A percentile compares a stretch with the other conserved stretches of the same genome.
phyloP scores from a whole-genome alignment of 495 filamentous ascomycete genomes.

The Niebla homalea region DNA sequence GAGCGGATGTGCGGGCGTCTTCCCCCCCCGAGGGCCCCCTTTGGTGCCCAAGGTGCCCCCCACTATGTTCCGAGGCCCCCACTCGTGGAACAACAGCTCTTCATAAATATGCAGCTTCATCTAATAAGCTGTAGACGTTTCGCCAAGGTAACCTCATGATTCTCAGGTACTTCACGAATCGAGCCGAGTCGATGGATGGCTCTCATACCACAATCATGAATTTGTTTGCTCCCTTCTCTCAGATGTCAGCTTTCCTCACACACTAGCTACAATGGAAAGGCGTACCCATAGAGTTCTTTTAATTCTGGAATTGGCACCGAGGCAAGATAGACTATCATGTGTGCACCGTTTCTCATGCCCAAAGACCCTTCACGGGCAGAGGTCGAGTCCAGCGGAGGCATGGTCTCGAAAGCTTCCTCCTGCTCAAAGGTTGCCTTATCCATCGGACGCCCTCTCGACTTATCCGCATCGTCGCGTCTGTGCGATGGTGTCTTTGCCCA shows the following conservation, averaged over 20 bases:
- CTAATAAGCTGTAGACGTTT: no score
- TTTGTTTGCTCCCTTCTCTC: conserved; percentile 26
- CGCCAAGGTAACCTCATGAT: no score
- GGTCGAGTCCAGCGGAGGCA: conserved; percentile 30
- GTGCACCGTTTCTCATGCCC: no score
- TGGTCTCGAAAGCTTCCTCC: conserved; percentile 42
- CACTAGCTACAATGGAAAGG: neutral
- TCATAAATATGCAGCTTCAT: no score
- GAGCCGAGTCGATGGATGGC: no score
- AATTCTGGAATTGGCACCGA: conserved; percentile 39
- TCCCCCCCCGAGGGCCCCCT: no score
- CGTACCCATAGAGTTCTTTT: conserved; percentile 31
- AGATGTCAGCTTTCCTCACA: neutral
- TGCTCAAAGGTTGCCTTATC: conserved; percentile 16
- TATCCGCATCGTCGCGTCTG: neutral
- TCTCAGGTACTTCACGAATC: no score
- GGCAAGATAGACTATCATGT: conserved; percentile 47
- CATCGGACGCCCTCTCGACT: neutral
- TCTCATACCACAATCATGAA: conserved; percentile 2
- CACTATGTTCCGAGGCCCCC: no score
- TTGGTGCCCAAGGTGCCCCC: no score
- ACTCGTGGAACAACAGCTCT: no score
- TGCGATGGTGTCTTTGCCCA: neutral
- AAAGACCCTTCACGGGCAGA: no score
- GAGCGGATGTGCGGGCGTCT: no score